phyloP scores from a whole-genome alignment of 2,329 filamentous ascomycete species.

The Trichoderma endophyticum region DNA sequence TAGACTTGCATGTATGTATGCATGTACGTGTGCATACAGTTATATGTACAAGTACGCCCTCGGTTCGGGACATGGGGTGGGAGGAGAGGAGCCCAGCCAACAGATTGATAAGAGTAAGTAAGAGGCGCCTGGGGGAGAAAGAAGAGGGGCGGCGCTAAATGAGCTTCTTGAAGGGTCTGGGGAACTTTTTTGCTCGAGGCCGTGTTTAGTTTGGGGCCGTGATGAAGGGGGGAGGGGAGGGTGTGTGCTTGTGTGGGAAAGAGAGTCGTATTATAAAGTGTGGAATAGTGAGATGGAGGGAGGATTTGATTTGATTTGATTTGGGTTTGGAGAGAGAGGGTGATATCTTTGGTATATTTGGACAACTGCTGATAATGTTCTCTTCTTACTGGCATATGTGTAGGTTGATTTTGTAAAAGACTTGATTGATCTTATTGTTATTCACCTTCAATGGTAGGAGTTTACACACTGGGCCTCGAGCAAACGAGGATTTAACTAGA shows the following conservation, averaged over 20 bases:
- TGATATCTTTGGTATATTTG: not conserved
- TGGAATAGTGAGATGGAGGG: not conserved
- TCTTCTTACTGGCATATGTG: not conserved
- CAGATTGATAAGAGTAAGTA: not conserved
- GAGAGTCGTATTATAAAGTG: not conserved
- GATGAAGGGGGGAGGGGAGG: not conserved
- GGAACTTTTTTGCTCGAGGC: conserved; percentile 12
- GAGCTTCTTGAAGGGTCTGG: not conserved
- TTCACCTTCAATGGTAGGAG: not conserved
- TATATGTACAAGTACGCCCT: not conserved
- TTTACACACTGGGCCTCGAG: not conserved
- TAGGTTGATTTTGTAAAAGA: not conserved
- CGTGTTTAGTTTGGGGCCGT: not conserved
- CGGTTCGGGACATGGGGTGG: not conserved
- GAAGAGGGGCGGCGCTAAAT: not conserved
- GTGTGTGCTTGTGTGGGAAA: not conserved
- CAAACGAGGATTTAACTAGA: not conserved
- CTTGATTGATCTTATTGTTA: not conserved
- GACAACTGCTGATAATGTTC: not conserved
- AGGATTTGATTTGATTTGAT: not conserved
- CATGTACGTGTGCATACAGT: not conserved
- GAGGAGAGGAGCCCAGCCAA: not conserved
- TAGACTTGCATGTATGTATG: not conserved
- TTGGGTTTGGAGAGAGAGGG: not conserved
- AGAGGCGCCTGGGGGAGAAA: not conserved